phyloP scores from a whole-genome alignment of 176 grass and related monocot genomes.

The Carex cristatella region DNA sequence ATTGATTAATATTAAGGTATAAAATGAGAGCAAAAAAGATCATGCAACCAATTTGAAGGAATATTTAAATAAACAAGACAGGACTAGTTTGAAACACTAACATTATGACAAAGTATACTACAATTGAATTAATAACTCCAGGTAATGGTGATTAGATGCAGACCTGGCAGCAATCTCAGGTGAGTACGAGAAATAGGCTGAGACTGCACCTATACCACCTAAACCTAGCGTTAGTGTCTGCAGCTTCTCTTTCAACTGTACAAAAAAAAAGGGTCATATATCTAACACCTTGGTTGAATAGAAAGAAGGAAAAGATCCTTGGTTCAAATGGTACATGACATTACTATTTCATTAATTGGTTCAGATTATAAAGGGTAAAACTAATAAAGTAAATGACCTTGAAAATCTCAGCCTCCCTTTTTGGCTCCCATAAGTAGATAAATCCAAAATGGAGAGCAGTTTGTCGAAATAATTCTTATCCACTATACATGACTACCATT shows the following conservation, averaged over 20 bases:
- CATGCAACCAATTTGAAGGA: not conserved
- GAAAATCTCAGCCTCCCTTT: not conserved
- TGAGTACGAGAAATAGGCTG: conserved; percentile 87
- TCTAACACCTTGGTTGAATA: not conserved
- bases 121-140: not conserved
- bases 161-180: conserved; percentile 91
- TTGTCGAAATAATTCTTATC: not conserved
- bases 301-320: not conserved
- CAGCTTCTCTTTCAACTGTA: conserved; percentile 85
- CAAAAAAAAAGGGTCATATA: conserved; percentile 9
- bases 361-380: not conserved
- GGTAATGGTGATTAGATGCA: not conserved
- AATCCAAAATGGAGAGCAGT: not conserved
- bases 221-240: conserved; percentile 70
- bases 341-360: not conserved
- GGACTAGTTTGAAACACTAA: not conserved
- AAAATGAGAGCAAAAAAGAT: not conserved
- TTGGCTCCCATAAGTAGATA: not conserved
- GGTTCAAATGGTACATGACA: not conserved
- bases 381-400: not conserved
- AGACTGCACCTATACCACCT: conserved; percentile 70
- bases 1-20: not conserved
- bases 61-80: not conserved
- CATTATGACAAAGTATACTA: not conserved
- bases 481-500: not conserved